A percentile compares a stretch with the other conserved stretches of the same genome.
phyloP scores from a whole-genome alignment of 768 basidiomycete genomes.

The Serendipita sp. region DNA sequence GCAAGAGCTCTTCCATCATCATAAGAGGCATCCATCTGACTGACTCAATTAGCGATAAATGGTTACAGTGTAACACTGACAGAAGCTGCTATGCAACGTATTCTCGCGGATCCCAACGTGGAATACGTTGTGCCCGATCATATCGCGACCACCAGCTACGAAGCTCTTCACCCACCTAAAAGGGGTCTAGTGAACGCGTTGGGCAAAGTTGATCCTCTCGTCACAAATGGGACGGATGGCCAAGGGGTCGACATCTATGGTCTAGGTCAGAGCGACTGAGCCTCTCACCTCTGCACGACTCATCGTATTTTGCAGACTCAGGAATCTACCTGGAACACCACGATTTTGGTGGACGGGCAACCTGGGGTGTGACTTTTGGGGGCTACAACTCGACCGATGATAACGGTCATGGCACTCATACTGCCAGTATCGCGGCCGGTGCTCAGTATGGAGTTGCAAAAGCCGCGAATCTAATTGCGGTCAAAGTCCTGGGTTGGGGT shows the following conservation, averaged over 20 bases:
- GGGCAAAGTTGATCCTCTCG: background rate
- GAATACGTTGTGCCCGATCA: background rate
- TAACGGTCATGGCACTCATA: slow-evolving; percentile 6
- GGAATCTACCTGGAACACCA: slow-evolving; percentile 14
- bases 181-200: background rate
- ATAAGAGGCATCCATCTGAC: background rate
- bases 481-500: background rate
- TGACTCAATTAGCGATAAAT: background rate
- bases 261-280: background rate
- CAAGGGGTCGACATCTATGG: background rate
- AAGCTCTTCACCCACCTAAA: background rate
- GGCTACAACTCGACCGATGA: slow-evolving; percentile 5
- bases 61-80: background rate
- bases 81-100: background rate
- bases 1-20: background rate
- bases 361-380: slow-evolving; percentile 27
- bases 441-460: slow-evolving; percentile 15
- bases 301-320: background rate
- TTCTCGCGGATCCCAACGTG: background rate
- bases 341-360: slow-evolving; percentile 29
- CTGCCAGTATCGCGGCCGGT: slow-evolving; percentile 13
- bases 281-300: background rate
- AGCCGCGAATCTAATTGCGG: slow-evolving; percentile 3
- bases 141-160: background rate
- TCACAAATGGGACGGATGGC: background rate